phyloP scores from a whole-genome alignment of 2,329 filamentous ascomycete species.

The Lasiodiplodia theobromae region DNA sequence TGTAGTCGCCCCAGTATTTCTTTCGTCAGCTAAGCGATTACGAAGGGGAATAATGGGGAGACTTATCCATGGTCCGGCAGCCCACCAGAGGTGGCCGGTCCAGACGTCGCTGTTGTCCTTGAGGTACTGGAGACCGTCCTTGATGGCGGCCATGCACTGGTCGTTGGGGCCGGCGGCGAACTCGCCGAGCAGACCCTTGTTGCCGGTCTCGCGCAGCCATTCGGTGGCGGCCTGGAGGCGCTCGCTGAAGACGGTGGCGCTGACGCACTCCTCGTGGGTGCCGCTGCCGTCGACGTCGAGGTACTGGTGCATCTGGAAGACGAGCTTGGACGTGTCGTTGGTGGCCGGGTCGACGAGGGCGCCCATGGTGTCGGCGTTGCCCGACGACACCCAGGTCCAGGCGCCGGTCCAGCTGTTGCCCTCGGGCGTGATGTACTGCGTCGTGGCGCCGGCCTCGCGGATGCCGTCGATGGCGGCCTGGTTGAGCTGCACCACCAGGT shows the following conservation, averaged over 20 bases:
- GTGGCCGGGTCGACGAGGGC: slow-evolving; percentile 59
- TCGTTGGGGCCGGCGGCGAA: slow-evolving; percentile 61
- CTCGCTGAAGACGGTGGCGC: slow-evolving; percentile 60
- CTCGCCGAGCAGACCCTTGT: slow-evolving; percentile 62
- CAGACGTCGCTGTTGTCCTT: slow-evolving; percentile 60
- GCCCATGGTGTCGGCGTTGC: slow-evolving; percentile 55
- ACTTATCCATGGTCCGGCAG: slow-evolving; percentile 58
- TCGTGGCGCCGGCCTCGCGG: slow-evolving; percentile 51
- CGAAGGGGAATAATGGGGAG: background rate
- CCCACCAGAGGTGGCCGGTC: slow-evolving; percentile 63
- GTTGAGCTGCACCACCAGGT: slow-evolving; percentile 55
- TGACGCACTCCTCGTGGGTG: slow-evolving; percentile 59
- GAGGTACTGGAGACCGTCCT: slow-evolving; percentile 59
- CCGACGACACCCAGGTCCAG: slow-evolving; percentile 58
- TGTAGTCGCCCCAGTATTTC: slow-evolving; percentile 47
- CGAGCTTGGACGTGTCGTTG: slow-evolving; percentile 50
- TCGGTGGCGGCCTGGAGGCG: slow-evolving; percentile 59
- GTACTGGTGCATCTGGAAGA: slow-evolving; percentile 70
- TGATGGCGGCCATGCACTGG: slow-evolving; percentile 58
- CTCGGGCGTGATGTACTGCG: slow-evolving; percentile 68
- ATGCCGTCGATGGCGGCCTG: slow-evolving; percentile 58
- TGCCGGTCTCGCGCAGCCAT: slow-evolving; percentile 62
- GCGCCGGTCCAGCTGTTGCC: slow-evolving; percentile 59
- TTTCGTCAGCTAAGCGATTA: background rate
- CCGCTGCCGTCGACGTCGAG: slow-evolving; percentile 64